These are phyloP conservation scores for Fistulifera solaris DNA, from an alignment of 108 stramenopile genomes.

Conservation along the genomic window DNA sequence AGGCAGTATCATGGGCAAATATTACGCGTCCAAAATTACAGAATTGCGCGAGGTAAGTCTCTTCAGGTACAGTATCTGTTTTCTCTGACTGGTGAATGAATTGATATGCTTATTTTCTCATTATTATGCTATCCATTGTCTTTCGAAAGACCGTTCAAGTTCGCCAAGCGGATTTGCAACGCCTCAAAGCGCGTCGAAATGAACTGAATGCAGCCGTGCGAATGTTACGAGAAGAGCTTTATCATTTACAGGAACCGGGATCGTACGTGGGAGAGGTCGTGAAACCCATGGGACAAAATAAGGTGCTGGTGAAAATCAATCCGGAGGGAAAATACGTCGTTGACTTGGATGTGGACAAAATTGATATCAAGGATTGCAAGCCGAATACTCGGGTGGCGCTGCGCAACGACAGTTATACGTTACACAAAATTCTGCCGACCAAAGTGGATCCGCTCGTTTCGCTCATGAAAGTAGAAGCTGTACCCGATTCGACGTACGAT, in stretches of 20 bases:
- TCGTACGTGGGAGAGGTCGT: conserved; percentile 99
- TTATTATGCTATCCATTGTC: not conserved
- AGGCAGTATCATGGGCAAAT: conserved; percentile 45
- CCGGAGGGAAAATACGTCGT: conserved; percentile 99
- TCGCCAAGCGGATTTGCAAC: conserved; percentile 69
- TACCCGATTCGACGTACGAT: conserved; percentile 99
- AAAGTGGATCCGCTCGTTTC: conserved; percentile 98
- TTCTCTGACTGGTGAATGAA: not conserved
- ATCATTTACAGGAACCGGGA: conserved; percentile 97
- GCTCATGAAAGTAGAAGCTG: conserved; percentile 99
- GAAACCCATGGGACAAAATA: conserved; percentile 98
- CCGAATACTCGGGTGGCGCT: conserved; percentile 98
- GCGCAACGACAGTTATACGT: conserved; percentile 95
- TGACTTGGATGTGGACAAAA: conserved; percentile 82
- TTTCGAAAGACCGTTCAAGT: conserved; percentile 41
- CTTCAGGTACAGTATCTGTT: not conserved
- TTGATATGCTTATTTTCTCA: conserved; percentile 3
- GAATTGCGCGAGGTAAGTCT: conserved; percentile 60
- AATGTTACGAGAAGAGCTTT: conserved; percentile 95
- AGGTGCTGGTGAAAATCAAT: conserved; percentile 96
- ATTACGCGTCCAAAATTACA: conserved; percentile 64
- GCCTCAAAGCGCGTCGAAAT: conserved; percentile 95
- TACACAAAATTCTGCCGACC: conserved; percentile 98
- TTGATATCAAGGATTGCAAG: conserved; percentile 93
- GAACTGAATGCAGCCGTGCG: conserved; percentile 95